phyloP scores from a whole-genome alignment of 371 early-diverging fungal species.

The Actinomucor elegans region DNA sequence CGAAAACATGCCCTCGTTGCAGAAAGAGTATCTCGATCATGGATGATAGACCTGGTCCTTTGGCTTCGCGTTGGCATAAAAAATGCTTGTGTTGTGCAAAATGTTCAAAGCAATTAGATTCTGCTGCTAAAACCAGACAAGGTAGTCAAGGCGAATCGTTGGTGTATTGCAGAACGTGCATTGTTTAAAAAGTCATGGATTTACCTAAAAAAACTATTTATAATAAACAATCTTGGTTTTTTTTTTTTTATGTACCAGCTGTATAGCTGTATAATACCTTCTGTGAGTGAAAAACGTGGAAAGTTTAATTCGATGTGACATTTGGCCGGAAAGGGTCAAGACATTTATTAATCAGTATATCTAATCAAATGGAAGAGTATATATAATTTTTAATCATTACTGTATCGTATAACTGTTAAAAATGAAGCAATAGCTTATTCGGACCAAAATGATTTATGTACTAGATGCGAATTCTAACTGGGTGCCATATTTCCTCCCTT shows the following conservation, averaged over 20 bases:
- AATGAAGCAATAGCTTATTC: too few species aligned
- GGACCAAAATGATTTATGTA: too few species aligned
- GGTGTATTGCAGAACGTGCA: conserved; percentile 53
- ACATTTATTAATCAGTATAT: too few species aligned
- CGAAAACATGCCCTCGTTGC: conserved; percentile 55
- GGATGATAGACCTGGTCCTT: conserved; percentile 59
- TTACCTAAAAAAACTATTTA: background rate
- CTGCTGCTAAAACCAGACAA: conserved; percentile 50
- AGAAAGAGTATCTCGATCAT: conserved; percentile 48
- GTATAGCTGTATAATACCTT: background rate
- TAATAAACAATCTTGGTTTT: conserved; percentile 21
- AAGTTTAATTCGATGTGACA: too few species aligned
- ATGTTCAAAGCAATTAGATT: conserved; percentile 60
- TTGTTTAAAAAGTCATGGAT: conserved; percentile 1
- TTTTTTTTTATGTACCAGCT: background rate
- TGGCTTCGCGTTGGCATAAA: conserved; percentile 61
- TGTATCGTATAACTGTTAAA: too few species aligned
- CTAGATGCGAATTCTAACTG: too few species aligned
- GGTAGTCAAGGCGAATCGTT: conserved; percentile 34
- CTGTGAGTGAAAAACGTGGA: too few species aligned
- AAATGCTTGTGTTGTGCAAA: conserved; percentile 55
- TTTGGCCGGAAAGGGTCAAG: too few species aligned
- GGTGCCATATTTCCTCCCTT: too few species aligned
- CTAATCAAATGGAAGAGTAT: too few species aligned
- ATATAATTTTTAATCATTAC: too few species aligned